Evolutionary conservation across 805 yeast species (phyloP), one percentile per base, ranked within the genome.

Genomic region (Teunomyces gatunensis): DNA sequence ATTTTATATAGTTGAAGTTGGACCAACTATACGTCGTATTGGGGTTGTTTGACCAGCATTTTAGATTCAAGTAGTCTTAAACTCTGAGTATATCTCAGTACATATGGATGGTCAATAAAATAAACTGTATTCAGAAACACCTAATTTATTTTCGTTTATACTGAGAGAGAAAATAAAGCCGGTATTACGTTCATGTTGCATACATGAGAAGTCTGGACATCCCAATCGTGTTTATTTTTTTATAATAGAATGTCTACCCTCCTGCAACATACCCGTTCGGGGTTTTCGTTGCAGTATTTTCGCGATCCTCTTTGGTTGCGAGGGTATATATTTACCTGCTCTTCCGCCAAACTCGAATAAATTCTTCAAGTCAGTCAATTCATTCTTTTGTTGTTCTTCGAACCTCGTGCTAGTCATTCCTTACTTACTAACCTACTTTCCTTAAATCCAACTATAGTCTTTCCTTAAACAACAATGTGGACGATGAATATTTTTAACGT

Each of bases 401-500:
- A 10, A 17, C 12, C 12, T 18, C 9, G 18, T 20, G 4, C 41
- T 28, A 25, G 41, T 34, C 41, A 12, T n/a, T 43, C 46, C 41
- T 43, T 42, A 12, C 28, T 15, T 7, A 25, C 34, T 25, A 37
- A 6, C 44, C 39, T 27, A 39, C 44, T 28, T 18, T 44, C 35
- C 27, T 41, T 41, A 15, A 27, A 6, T 21, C 37, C 43, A 45
- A 29, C 43, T 45, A 11, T 33, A 9, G 20, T 28, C 42, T 33
- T 15, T 37, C 39, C 35, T 35, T 47, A 13, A 39, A 33, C 21
- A 20, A 23, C 47, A 3, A 36, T 48, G 51, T 42, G 46, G 44
- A n/a, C 45, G 20, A 13, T 15, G 29, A 42, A 35, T 27, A 37
- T 44, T 7, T 42, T 43, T 43, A 46, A 41, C 12, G 18, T 48